These are phyloP conservation scores for Platanthera guangdongensis DNA, from an alignment of 106 monocot genomes.

Conservation along the genomic window DNA sequence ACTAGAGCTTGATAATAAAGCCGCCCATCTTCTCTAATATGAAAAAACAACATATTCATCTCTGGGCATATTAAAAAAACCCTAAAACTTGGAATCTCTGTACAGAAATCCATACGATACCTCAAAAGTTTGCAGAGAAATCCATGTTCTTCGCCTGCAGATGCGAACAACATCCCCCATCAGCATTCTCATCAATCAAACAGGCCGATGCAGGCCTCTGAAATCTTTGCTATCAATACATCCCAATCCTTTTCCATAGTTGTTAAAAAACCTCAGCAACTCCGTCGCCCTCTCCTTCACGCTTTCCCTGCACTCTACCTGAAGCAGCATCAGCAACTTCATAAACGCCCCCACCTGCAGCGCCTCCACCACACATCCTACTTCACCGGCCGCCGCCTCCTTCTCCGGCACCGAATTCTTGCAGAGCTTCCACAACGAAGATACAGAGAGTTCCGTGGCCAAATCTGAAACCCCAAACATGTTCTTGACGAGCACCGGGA, in stretches of 20 bases:
- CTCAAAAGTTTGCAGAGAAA: no score
- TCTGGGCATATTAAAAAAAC: no score
- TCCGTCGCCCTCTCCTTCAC: slow-evolving; percentile 40
- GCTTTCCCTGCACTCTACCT: slow-evolving; percentile 28
- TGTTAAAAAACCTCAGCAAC: slow-evolving; percentile 37
- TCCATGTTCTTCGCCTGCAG: no score
- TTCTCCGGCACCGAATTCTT: not conserved
- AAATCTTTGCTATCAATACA: slow-evolving; percentile 35
- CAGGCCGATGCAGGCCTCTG: slow-evolving; percentile 32
- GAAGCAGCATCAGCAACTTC: slow-evolving; percentile 52
- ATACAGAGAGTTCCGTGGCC: slow-evolving; percentile 24
- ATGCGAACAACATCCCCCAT: no score
- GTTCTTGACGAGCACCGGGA: slow-evolving; percentile 34
- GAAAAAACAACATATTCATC: no score
- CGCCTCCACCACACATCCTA: slow-evolving; percentile 24
- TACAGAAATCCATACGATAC: no score
- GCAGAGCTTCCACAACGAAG: slow-evolving; percentile 23
- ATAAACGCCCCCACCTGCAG: slow-evolving; percentile 43
- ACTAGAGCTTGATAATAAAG: no score
- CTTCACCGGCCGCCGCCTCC: not conserved
- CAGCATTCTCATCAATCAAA: not conserved
- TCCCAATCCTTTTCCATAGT: slow-evolving; percentile 11
- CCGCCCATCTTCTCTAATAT: no score
- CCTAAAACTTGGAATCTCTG: no score
- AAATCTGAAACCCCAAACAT: slow-evolving; percentile 27